Evolutionary conservation across 345 rosid species (phyloP), one percentile per base, ranked within the genome.

Genomic region (Euphorbia tirucalli): DNA sequence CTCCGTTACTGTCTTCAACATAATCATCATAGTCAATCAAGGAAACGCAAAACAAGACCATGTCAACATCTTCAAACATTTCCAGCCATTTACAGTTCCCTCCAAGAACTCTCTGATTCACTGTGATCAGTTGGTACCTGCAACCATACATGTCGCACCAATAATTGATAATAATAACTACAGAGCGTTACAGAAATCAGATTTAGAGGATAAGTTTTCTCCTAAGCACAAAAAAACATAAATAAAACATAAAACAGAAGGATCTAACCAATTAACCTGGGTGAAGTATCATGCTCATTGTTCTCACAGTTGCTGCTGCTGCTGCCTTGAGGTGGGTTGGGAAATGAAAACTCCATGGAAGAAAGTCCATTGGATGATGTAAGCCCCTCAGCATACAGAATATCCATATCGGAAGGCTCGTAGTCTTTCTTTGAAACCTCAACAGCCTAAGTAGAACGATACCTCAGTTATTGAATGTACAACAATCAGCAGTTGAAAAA

Each of bases 51-150:
- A 90, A 92, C 63, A 94, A 35, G 66, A 94, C 83, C 21, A 90
- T 77, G 70, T 89, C 84, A 11, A 88, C 82, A 30, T 90, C 91
- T 84, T 92, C 99, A 54, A 95, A 95, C 97, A 88, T 92, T 46
- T 84, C 86, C 73, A 90, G 65, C 96, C 86, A 89, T 78, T 88
- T 92, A 87, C 87, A 84, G 81, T 86, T 92, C 65, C 78, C 93
- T 71, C 97, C 96, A 2, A 89, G 85, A 78, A 77, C 81, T 68
- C 75, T 85, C 5, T 96, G 90, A 78, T 85, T 90, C 66, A 84
- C 72, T 73, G 97, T 85, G 73, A 95, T 90, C 56, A 94, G 92
- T 79, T 94, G 91, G 84, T 85, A 92, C 85, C 98, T 93, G 80
- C 31, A 75, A 71, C 58, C 54, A 35, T 44, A 72, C 10, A n/a